Evolutionary conservation across 148 eudicot species (phyloP).

Genomic region (Nyssa sinensis): DNA sequence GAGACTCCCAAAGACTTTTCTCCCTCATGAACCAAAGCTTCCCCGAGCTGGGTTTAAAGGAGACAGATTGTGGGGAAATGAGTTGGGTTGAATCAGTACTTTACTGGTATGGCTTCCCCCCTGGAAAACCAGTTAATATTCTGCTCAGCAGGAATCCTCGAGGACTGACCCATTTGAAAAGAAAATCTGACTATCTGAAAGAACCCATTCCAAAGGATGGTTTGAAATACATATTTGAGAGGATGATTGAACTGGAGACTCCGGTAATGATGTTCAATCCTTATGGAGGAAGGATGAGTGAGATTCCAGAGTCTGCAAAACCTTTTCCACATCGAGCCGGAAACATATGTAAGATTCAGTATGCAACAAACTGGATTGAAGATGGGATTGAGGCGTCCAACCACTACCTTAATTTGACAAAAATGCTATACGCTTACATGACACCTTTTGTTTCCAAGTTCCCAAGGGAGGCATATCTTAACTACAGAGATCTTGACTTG

Average conservation of each 20-base stretch:
- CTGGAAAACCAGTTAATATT: background rate
- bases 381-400: background rate
- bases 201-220: conserved; percentile 10
- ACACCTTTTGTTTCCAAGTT: conserved; percentile 12
- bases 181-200: conserved; percentile 16
- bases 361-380: conserved; percentile 13
- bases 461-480: background rate
- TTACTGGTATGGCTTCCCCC: conserved; percentile 1
- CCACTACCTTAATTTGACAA: background rate
- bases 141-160: conserved; percentile 1
- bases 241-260: conserved; percentile 13
- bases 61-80: conserved; percentile 17
- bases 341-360: conserved; percentile 17
- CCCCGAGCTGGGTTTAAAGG: conserved; percentile 14
- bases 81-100: conserved; percentile 18
- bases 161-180: background rate
- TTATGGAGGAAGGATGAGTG: conserved; percentile 21
- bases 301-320: conserved; percentile 2
- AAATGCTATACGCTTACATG: conserved; percentile 8
- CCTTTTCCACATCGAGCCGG: conserved; percentile 20
- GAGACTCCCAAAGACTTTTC: background rate
- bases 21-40: background rate
- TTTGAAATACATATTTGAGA: conserved; percentile 3
- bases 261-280: conserved; percentile 13
- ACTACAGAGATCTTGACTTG: background rate